These are phyloP conservation scores for Mortierella sp. DNA, from an alignment of 371 early-diverging fungal species.

Conservation along the genomic window DNA sequence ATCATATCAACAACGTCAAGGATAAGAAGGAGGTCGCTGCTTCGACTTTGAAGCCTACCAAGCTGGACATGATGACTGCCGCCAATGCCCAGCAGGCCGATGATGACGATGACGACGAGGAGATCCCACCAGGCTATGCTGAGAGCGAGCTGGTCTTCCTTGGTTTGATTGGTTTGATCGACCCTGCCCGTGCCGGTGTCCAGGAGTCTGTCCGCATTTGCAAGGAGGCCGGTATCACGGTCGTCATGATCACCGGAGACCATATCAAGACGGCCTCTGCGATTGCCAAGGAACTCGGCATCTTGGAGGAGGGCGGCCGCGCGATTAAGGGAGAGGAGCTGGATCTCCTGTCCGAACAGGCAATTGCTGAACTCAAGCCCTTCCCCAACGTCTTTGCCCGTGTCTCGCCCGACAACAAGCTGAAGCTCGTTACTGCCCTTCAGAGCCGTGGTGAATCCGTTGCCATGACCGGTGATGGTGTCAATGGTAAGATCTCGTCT, in stretches of 20 bases:
- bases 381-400: constrained; percentile 81
- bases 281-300: constrained; percentile 77
- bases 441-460: constrained; percentile 80
- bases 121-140: constrained; percentile 34
- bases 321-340: constrained; percentile 71
- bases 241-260: constrained; percentile 84
- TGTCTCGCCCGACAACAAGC: constrained; percentile 92
- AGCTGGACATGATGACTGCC: constrained; percentile 35
- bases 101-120: constrained; percentile 32
- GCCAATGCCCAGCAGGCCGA: constrained; percentile 30
- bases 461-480: constrained; percentile 92
- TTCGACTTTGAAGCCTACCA: constrained; percentile 32
- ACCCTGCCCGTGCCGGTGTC: constrained; percentile 77
- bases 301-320: constrained; percentile 57
- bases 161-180: constrained; percentile 81
- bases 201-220: constrained; percentile 68
- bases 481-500: constrained; percentile 64
- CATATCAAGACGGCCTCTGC: constrained; percentile 78
- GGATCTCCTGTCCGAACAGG: constrained; percentile 70
- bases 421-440: constrained; percentile 94
- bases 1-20: constrained; percentile 58
- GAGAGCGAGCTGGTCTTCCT: constrained; percentile 75
- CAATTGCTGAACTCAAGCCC: constrained; percentile 66
- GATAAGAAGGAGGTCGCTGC: constrained; percentile 45
- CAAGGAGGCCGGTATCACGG: constrained; percentile 76